Evolutionary conservation across 768 basidiomycete species (phyloP).

Genomic region (Mycena maculata): DNA sequence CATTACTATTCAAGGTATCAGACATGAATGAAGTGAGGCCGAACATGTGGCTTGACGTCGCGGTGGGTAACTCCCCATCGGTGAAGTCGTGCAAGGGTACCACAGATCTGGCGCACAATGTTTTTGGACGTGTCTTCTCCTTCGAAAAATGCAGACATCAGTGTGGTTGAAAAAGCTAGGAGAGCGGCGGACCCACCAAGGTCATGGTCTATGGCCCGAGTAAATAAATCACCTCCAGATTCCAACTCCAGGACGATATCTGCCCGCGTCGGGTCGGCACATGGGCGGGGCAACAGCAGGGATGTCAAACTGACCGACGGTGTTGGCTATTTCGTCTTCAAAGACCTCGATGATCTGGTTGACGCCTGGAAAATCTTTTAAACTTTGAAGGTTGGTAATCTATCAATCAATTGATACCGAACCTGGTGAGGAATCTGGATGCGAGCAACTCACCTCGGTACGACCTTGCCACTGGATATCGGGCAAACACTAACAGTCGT

Average conservation of each 20-base stretch:
- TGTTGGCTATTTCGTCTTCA: not conserved
- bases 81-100: not conserved
- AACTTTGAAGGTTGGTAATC: not conserved
- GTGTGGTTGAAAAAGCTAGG: not conserved
- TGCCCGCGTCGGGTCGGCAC: not conserved
- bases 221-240: not conserved
- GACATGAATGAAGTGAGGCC: not conserved
- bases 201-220: too few relatives aligned
- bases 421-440: not conserved
- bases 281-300: not conserved
- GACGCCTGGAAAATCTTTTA: slow-evolving; percentile 1
- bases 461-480: not conserved
- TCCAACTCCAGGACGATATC: slow-evolving; percentile 3
- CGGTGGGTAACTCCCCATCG: not conserved
- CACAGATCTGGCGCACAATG: slow-evolving; percentile 15
- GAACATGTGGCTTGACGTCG: slow-evolving; percentile 2
- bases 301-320: not conserved
- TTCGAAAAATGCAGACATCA: not conserved
- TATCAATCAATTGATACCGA: not conserved
- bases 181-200: slow-evolving; percentile 1
- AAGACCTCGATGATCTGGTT: not conserved
- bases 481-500: too few relatives aligned
- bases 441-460: not conserved
- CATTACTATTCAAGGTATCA: not conserved
- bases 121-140: slow-evolving; percentile 1